Conservation (phyloP, 441 rosid species). For the Adansonia grandidieri region DNA sequence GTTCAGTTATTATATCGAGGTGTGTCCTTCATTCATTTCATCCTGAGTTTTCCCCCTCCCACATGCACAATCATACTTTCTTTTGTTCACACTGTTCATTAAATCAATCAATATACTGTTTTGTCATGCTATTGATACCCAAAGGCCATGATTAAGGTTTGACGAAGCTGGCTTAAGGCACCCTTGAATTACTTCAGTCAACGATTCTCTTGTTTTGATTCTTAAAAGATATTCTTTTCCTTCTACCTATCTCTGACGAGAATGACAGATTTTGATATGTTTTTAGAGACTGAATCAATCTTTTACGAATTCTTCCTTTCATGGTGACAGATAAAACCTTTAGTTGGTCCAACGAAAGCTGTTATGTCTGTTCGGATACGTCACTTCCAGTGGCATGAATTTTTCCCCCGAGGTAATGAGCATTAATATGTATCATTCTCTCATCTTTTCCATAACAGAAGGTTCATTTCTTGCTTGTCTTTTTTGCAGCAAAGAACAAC, state of each 20-base stretch:
- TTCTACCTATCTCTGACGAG: not conserved
- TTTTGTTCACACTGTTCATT: not conserved
- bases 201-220: not conserved
- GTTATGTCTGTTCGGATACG: slow-evolving; percentile 71
- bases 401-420: slow-evolving; percentile 88
- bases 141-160: slow-evolving; percentile 6
- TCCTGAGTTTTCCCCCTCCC: not conserved
- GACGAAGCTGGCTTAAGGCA: slow-evolving; percentile 31
- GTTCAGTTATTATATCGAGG: slow-evolving; percentile 96
- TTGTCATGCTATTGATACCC: not conserved
- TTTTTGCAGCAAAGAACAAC: slow-evolving; percentile 87
- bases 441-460: slow-evolving; percentile 1
- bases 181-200: not conserved
- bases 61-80: slow-evolving; percentile 1
- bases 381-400: slow-evolving; percentile 90
- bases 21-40: slow-evolving; percentile 34
- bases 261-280: not conserved
- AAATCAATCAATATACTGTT: not conserved
- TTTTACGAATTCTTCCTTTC: slow-evolving; percentile 20
- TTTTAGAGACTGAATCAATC: not conserved
- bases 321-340: slow-evolving; percentile 85
- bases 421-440: slow-evolving; percentile 25
- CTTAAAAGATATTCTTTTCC: not conserved
- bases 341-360: slow-evolving; percentile 89
- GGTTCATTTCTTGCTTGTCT: slow-evolving; percentile 28